Conservation (phyloP, 2,329 filamentous ascomycete species). For the Scleromitrula shiraiana region DNA sequence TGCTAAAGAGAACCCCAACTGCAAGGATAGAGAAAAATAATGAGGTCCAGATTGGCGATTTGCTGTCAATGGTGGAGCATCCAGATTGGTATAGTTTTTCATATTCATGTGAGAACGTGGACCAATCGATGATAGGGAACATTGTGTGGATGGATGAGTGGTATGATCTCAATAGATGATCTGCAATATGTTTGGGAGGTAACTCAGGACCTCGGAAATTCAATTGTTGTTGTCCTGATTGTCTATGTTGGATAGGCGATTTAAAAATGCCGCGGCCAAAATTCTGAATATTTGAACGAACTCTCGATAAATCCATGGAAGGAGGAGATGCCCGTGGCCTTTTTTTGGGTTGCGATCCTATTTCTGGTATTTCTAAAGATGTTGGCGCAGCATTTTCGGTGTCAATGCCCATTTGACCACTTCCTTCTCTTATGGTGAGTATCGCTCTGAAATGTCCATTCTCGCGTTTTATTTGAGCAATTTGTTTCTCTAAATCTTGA, state of each 20-base stretch:
- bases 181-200: conserved; percentile 61
- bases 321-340: conserved; percentile 49
- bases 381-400: conserved; percentile 33
- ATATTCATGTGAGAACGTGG: conserved; percentile 67
- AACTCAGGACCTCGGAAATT: conserved; percentile 53
- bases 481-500: conserved; percentile 90
- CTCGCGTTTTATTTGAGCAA: conserved; percentile 71
- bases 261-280: conserved; percentile 75
- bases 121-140: conserved; percentile 84
- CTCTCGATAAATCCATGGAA: conserved; percentile 62
- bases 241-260: conserved; percentile 60
- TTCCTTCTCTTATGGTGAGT: conserved; percentile 37
- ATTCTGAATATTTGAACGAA: conserved; percentile 63
- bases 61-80: conserved; percentile 49
- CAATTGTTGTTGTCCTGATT: conserved; percentile 41
- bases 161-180: conserved; percentile 69
- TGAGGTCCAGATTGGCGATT: conserved; percentile 64
- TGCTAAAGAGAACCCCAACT: conserved; percentile 67
- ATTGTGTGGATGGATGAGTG: conserved; percentile 68
- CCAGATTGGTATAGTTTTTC: conserved; percentile 66
- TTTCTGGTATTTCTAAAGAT: conserved; percentile 51
- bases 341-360: conserved; percentile 57
- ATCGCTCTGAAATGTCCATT: conserved; percentile 66
- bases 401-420: conserved; percentile 39
- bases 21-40: conserved; percentile 79